Evolutionary conservation across 2,329 filamentous ascomycete species (phyloP).

Genomic region (Clarireedia monteithiana): DNA sequence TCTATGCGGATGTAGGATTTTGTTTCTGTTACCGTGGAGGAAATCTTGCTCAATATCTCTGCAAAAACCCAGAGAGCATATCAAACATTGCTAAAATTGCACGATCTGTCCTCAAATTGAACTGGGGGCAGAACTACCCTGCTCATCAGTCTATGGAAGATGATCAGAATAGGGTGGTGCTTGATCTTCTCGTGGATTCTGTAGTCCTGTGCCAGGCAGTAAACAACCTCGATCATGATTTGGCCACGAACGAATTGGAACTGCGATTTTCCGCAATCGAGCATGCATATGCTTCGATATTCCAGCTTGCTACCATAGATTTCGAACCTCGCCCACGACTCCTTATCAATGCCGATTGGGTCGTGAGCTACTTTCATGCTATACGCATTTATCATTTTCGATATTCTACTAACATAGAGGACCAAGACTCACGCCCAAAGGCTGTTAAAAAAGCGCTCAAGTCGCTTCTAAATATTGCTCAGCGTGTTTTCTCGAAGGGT

Average conservation of each 20-base stretch:
- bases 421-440: neutral
- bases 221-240: neutral
- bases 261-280: neutral
- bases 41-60: neutral
- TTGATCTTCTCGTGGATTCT: neutral
- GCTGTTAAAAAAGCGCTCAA: neutral
- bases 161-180: neutral
- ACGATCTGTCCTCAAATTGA: neutral
- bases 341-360: neutral
- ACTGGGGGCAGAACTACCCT: neutral
- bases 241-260: neutral
- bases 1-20: slow-evolving; percentile 2
- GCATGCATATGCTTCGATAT: neutral
- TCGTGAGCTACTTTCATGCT: slow-evolving; percentile 2
- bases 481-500: neutral
- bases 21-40: slow-evolving; percentile 6
- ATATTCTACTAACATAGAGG: neutral
- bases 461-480: neutral
- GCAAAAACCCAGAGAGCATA: neutral
- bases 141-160: neutral
- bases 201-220: neutral
- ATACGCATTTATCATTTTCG: slow-evolving; percentile 3
- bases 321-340: neutral
- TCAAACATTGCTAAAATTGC: neutral
- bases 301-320: neutral